phyloP scores from a whole-genome alignment of 2,329 filamentous ascomycete species.

The Sphaerulina populicola region DNA sequence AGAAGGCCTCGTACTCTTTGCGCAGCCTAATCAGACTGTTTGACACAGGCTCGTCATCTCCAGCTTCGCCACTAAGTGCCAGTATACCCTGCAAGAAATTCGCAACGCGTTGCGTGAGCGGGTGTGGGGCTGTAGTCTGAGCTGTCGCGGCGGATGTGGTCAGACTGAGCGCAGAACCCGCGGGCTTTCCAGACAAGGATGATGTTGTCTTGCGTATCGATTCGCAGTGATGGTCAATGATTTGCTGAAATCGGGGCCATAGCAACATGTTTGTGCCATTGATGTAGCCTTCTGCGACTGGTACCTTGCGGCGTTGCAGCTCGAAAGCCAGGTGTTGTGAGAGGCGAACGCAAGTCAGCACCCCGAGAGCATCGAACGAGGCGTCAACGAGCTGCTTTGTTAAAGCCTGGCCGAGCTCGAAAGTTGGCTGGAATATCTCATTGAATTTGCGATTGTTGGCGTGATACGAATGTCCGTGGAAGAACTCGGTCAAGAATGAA shows the following conservation, averaged over 20 bases:
- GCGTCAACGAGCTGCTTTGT: slow-evolving; percentile 68
- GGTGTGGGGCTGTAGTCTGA: slow-evolving; percentile 74
- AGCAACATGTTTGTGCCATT: slow-evolving; percentile 93
- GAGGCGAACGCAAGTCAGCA: slow-evolving; percentile 82
- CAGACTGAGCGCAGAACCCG: slow-evolving; percentile 48
- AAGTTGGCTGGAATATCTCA: slow-evolving; percentile 83
- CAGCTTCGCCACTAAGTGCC: slow-evolving; percentile 74
- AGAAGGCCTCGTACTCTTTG: slow-evolving; percentile 72
- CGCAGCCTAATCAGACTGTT: slow-evolving; percentile 70
- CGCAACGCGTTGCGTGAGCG: slow-evolving; percentile 89
- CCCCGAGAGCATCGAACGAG: slow-evolving; percentile 74
- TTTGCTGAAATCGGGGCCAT: slow-evolving; percentile 88
- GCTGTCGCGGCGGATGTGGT: slow-evolving; percentile 49
- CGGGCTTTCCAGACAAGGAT: slow-evolving; percentile 41
- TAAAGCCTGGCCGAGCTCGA: slow-evolving; percentile 68
- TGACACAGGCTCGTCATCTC: slow-evolving; percentile 86
- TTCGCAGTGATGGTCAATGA: slow-evolving; percentile 89
- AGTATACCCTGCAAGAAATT: slow-evolving; percentile 83
- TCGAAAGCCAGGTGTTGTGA: slow-evolving; percentile 94
- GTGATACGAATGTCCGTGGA: slow-evolving; percentile 67
- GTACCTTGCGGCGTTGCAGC: slow-evolving; percentile 81
- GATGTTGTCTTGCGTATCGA: slow-evolving; percentile 59
- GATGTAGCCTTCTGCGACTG: slow-evolving; percentile 80
- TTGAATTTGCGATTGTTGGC: slow-evolving; percentile 74
- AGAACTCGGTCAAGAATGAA: slow-evolving; percentile 84